These are phyloP conservation scores for Phialophora tarda DNA, from an alignment of 2,329 filamentous ascomycete species.

Conservation along the genomic window DNA sequence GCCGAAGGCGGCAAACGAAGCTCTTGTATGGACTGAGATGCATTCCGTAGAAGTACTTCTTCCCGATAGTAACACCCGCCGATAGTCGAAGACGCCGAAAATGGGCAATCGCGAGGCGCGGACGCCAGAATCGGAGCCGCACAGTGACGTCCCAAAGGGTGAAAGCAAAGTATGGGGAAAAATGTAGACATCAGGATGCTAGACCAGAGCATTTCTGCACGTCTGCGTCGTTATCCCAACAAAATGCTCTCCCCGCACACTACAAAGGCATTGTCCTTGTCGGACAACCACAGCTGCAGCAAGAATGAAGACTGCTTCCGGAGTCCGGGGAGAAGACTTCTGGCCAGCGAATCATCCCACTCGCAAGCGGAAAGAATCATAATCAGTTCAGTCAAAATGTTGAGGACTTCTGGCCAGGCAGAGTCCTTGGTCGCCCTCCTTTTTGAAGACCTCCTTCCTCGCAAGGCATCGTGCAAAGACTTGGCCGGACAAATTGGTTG, in stretches of 20 bases:
- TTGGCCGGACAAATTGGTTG: constrained; percentile 21
- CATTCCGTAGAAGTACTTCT: not conserved
- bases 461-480: constrained; percentile 10
- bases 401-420: constrained; percentile 1
- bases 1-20: not conserved
- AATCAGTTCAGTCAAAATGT: constrained; percentile 8
- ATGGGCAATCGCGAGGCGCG: not conserved
- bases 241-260: not conserved
- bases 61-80: not conserved
- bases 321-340: not conserved
- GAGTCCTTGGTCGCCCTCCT: constrained; percentile 1
- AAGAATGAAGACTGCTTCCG: not conserved
- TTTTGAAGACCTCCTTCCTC: not conserved
- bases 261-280: constrained; percentile 1
- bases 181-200: not conserved
- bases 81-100: not conserved
- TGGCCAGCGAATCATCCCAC: not conserved
- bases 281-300: not conserved
- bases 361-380: not conserved
- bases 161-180: not conserved
- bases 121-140: not conserved
- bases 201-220: not conserved
- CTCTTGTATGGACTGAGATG: not conserved
- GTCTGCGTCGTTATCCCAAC: not conserved
- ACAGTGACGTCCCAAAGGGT: not conserved